A percentile compares a stretch with the other conserved stretches of the same genome.
Evolutionary conservation across 768 basidiomycete species (phyloP).

Genomic region (Boletus tomentosulus): DNA sequence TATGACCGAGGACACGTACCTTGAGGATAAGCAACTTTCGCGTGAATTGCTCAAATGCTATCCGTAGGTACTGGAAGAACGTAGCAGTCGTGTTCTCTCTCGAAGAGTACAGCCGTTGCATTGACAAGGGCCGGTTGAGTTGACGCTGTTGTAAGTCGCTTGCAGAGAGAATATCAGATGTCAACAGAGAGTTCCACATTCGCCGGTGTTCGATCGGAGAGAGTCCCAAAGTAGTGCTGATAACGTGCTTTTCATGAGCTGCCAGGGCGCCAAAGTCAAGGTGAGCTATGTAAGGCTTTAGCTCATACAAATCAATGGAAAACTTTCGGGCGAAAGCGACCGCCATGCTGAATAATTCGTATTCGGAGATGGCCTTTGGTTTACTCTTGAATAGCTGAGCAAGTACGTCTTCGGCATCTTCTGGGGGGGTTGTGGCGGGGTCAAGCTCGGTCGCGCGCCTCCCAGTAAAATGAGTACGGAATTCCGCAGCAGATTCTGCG

Average conservation of each 20-base stretch:
- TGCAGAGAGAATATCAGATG: constrained; percentile 53
- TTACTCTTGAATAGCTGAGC: constrained; percentile 45
- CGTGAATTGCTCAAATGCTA: constrained; percentile 53
- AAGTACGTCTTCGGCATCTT: constrained; percentile 40
- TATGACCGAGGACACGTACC: constrained; percentile 33
- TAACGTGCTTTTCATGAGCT: constrained; percentile 48
- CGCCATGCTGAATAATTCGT: constrained; percentile 52
- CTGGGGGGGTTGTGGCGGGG: constrained; percentile 28
- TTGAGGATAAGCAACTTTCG: constrained; percentile 56
- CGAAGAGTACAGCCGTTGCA: constrained; percentile 62
- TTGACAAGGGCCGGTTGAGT: constrained; percentile 48
- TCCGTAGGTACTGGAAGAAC: constrained; percentile 59
- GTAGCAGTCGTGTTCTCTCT: constrained; percentile 45
- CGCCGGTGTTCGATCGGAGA: constrained; percentile 40
- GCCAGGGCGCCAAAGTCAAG: constrained; percentile 57
- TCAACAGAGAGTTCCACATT: constrained; percentile 62
- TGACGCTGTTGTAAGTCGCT: constrained; percentile 49
- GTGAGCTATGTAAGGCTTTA: constrained; percentile 43
- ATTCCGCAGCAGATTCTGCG: constrained; percentile 41
- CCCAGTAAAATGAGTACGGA: constrained; percentile 41
- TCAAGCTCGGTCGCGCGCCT: constrained; percentile 20
- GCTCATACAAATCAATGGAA: constrained; percentile 37
- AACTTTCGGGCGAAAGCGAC: constrained; percentile 41
- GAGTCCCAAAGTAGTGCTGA: constrained; percentile 41
- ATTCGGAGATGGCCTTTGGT: constrained; percentile 57